phyloP scores from a whole-genome alignment of 805 yeast genomes.

The Zygosaccharomyces lentus region DNA sequence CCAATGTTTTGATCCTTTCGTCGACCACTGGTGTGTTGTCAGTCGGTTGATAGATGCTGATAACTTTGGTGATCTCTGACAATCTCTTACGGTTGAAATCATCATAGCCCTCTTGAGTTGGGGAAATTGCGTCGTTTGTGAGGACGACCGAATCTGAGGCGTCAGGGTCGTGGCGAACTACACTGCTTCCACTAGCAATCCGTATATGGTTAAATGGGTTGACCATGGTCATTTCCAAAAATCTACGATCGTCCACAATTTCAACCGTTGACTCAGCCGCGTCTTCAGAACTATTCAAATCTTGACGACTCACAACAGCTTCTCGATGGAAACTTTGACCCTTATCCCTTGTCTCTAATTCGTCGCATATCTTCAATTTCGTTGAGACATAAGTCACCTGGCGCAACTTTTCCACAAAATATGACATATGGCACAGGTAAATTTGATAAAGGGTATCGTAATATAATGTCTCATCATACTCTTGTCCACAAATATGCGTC shows the following conservation, averaged over 20 bases:
- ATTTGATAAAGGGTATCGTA: constrained; percentile 20
- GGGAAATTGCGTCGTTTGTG: background rate
- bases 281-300: background rate
- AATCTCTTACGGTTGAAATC: constrained; percentile 12
- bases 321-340: constrained; percentile 16
- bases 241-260: constrained; percentile 19
- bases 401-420: constrained; percentile 16
- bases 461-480: constrained; percentile 25
- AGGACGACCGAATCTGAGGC: background rate
- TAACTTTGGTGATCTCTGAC: constrained; percentile 34
- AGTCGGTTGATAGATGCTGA: constrained; percentile 29
- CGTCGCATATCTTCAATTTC: constrained; percentile 28
- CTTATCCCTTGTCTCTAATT: constrained; percentile 24
- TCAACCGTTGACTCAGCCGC: constrained; percentile 8
- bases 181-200: constrained; percentile 22
- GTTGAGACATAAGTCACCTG: constrained; percentile 23
- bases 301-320: constrained; percentile 6
- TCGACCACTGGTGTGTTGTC: background rate
- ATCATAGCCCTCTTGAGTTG: constrained; percentile 5
- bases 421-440: constrained; percentile 11
- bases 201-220: constrained; percentile 27
- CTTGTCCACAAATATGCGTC: constrained; percentile 29
- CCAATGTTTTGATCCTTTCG: background rate
- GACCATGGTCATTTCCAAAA: constrained; percentile 36
- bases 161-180: constrained; percentile 19